phyloP scores from a whole-genome alignment of 176 grass and related monocot species.

The Zoysia pacifica region DNA sequence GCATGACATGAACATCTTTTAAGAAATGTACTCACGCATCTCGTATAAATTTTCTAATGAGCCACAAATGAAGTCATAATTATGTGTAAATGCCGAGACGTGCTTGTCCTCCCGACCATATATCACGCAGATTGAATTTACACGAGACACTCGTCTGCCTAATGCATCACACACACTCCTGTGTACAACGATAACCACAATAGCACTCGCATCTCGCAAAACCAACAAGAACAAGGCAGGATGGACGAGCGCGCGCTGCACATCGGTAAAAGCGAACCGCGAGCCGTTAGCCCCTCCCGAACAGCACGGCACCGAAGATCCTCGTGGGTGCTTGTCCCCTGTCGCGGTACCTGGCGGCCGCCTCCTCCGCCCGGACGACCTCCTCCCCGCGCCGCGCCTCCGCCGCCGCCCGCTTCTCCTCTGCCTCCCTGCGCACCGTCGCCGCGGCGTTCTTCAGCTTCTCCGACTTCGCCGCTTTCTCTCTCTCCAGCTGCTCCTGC shows the following conservation, averaged over 20 bases:
- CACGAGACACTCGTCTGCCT: not conserved
- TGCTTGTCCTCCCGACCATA: not conserved
- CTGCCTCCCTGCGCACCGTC: constrained; percentile 46
- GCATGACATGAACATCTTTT: not conserved
- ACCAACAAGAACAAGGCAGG: no score
- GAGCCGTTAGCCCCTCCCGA: not conserved
- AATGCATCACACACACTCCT: no score
- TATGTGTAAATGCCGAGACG: not conserved
- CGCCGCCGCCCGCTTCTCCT: constrained; percentile 61
- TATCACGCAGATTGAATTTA: not conserved
- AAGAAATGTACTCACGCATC: no score
- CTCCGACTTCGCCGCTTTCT: constrained; percentile 58
- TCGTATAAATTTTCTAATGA: no score
- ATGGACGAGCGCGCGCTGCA: no score
- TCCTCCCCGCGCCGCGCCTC: constrained; percentile 56
- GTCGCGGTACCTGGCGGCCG: constrained; percentile 50
- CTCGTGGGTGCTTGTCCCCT: constrained; percentile 55
- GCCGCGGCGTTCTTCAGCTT: constrained; percentile 64
- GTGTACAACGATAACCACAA: no score
- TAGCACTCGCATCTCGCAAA: no score
- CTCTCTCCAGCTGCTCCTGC: constrained; percentile 70
- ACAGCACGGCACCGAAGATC: constrained; percentile 31
- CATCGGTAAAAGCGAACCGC: no score
- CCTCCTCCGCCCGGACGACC: constrained; percentile 48
- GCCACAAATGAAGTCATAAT: no score